Evolutionary conservation across 129 eudicot species (phyloP).

Genomic region (Artemisia argyi): DNA sequence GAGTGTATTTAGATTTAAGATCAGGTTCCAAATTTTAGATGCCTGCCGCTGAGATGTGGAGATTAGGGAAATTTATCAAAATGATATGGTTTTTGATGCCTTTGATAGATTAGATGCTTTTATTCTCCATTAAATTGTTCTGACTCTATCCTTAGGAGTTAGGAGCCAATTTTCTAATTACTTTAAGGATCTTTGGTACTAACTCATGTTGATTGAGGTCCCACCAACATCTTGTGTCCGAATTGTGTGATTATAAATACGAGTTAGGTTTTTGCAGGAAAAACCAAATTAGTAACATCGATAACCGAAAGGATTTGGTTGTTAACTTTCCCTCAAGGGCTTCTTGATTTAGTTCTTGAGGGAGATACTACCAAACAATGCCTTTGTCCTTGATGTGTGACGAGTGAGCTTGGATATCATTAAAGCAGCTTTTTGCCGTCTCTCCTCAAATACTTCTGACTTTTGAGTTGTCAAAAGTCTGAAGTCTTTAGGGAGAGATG

Average conservation of each 20-base stretch:
- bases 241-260: constrained; percentile 32
- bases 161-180: constrained; percentile 24
- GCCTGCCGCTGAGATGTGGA: constrained; percentile 32
- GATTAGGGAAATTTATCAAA: constrained; percentile 46
- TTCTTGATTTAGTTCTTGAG: constrained; percentile 34
- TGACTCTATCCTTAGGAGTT: constrained; percentile 38
- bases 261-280: constrained; percentile 5
- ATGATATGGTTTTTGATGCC: constrained; percentile 39
- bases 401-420: background rate
- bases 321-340: constrained; percentile 78
- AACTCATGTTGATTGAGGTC: constrained; percentile 30
- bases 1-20: constrained; percentile 22
- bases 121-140: constrained; percentile 38
- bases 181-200: constrained; percentile 34
- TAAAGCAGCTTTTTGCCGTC: constrained; percentile 40
- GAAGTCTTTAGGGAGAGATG: constrained; percentile 41
- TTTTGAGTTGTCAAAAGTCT: background rate
- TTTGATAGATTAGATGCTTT: constrained; percentile 40
- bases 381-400: background rate
- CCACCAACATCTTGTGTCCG: constrained; percentile 33
- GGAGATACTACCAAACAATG: too few species aligned
- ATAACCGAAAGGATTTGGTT: constrained; percentile 36
- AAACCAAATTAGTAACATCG: constrained; percentile 24
- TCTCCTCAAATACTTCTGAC: constrained; percentile 50
- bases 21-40: constrained; percentile 27